Evolutionary conservation across 441 rosid genomes (phyloP), one percentile per base, ranked within the genome.

Genomic region (Bruguiera hainesii): DNA sequence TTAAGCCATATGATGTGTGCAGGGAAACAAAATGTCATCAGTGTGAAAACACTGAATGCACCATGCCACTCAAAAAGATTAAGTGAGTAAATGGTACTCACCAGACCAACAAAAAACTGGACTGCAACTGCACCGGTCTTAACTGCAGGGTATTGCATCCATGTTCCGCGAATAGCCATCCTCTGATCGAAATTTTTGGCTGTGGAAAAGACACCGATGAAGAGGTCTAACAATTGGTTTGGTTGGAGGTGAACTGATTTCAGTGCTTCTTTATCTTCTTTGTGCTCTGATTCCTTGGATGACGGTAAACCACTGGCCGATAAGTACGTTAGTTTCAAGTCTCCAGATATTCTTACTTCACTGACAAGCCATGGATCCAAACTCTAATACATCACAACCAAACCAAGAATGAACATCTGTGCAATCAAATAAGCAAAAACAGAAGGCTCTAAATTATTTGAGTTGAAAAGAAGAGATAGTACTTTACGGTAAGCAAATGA

Each of bases 71-170:
- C 20, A 16, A 57, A 49, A 23, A 60, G 26, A n/a, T 19, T 18
- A 60, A 28, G 60, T 15, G 50, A n/a, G 56, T 30, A 33, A 26
- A 56, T 11, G 49, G 53, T 20, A 31, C 94, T 85, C 76, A 95
- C 99, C 91, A 91, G 83, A 63, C 98, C 99, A 71, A 95, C 99
- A 75, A 91, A 95, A 84, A 95, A 95, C 58, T 95, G 97, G 68
- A 88, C 99, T 71, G 93, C 96, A 66, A 83, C 91, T 64, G 74
- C 70, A 68, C 98, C 96, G 5, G 90, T 81, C 55, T 85, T 81
- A 28, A 87, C 90, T 77, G 85, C 90, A 74, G 81, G 73, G 71
- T 89, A 90, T 76, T 95, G 99, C 99, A 95, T 91, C 99, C 99
- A 95, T 69, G 99, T 91, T 76, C 96, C 83, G 70, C 97, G 83